Evolutionary conservation across 2,329 filamentous ascomycete genomes (phyloP).

Genomic region (Amylocarpus encephaloides): DNA sequence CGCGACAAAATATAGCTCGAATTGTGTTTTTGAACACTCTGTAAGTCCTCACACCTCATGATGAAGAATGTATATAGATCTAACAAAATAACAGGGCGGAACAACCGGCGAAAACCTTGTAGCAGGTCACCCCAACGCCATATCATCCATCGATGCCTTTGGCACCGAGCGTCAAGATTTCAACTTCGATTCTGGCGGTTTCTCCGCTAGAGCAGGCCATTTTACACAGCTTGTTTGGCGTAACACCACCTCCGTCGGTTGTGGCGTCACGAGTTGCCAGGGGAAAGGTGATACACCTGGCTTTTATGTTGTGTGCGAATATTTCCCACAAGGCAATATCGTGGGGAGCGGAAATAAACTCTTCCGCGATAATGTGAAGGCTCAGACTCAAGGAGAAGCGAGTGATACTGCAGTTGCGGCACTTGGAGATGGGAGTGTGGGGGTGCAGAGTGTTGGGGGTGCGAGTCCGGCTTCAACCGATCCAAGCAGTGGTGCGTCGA

Average conservation of each 20-base stretch:
- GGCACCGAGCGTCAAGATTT: constrained; percentile 54
- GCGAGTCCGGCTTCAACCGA: neutral
- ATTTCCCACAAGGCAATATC: constrained; percentile 62
- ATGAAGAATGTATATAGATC: too few species aligned
- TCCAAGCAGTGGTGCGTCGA: neutral
- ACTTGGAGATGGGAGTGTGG: neutral
- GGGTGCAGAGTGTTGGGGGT: neutral
- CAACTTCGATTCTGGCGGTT: constrained; percentile 50
- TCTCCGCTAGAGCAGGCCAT: constrained; percentile 56
- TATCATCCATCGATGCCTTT: constrained; percentile 58
- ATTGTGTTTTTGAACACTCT: constrained; percentile 48
- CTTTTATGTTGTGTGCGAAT: constrained; percentile 66
- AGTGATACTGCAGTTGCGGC: constrained; percentile 21
- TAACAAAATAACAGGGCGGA: constrained; percentile 39
- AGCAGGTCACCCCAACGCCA: constrained; percentile 55
- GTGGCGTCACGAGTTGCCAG: constrained; percentile 37
- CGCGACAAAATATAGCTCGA: constrained; percentile 43
- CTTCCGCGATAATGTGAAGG: constrained; percentile 34
- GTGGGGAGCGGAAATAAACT: constrained; percentile 44
- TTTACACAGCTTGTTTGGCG: constrained; percentile 72
- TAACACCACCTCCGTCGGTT: constrained; percentile 54
- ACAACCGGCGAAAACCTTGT: constrained; percentile 72
- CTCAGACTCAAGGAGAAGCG: constrained; percentile 17
- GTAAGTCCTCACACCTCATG: constrained; percentile 22
- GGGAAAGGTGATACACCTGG: constrained; percentile 39